These are phyloP conservation scores for Colletotrichum coccodes DNA, from an alignment of 2,329 filamentous ascomycete genomes.

Conservation along the genomic window DNA sequence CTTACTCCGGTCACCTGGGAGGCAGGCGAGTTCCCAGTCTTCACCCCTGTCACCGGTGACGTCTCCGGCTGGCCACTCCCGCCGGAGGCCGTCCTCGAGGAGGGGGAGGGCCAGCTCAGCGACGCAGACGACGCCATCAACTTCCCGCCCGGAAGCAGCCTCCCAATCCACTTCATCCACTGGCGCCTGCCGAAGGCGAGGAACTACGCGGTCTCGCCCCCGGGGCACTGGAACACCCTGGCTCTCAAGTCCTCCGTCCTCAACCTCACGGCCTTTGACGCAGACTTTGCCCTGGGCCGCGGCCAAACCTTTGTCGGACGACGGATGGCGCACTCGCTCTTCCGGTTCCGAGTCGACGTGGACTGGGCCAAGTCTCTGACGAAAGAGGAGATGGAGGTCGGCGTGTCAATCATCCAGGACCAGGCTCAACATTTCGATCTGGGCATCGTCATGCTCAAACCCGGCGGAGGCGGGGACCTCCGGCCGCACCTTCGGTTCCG, in stretches of 20 bases:
- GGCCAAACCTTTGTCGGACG: constrained; percentile 60
- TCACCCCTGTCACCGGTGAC: constrained; percentile 34
- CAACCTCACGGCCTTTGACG: constrained; percentile 64
- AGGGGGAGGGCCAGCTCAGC: constrained; percentile 51
- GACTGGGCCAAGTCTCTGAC: constrained; percentile 48
- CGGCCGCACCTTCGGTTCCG: constrained; percentile 32
- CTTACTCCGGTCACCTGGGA: constrained; percentile 51
- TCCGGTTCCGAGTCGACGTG: constrained; percentile 59
- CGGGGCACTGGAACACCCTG: constrained; percentile 53
- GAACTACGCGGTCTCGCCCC: constrained; percentile 57
- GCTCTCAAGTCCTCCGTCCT: constrained; percentile 57
- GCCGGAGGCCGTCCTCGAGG: constrained; percentile 38
- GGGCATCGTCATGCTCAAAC: constrained; percentile 47
- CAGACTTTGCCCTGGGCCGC: constrained; percentile 44
- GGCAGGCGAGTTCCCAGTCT: constrained; percentile 45
- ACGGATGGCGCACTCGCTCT: constrained; percentile 65
- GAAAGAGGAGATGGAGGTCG: constrained; percentile 57
- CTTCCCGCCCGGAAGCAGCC: constrained; percentile 52
- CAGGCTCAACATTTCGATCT: constrained; percentile 64
- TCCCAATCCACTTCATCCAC: constrained; percentile 66
- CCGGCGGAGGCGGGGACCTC: neutral
- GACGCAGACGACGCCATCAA: constrained; percentile 54
- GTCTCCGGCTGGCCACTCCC: constrained; percentile 53
- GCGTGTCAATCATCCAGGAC: constrained; percentile 62
- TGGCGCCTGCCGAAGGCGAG: constrained; percentile 61